Evolutionary conservation across 2,329 filamentous ascomycete genomes (phyloP), one percentile per base, ranked within the genome.

Genomic region (Hypoxylon sp.): DNA sequence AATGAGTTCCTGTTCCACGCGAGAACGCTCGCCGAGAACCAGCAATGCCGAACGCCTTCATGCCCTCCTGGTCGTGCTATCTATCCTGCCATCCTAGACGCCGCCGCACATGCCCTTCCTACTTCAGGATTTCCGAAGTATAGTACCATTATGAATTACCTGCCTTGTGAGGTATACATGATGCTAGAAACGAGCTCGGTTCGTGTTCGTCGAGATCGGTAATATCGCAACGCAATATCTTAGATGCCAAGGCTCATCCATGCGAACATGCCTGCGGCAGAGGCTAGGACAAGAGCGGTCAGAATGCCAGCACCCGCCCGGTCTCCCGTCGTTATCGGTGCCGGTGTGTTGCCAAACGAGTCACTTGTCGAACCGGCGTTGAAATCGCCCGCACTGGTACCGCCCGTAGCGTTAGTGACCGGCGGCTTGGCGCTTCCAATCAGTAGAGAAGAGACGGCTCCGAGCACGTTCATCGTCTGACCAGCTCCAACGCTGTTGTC

Each of bases 401-500:
- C 83, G 40, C 82, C 83, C 1, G 73, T 75, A 7, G 59, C 54
- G 2, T 73, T 74, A 0, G 79, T 80, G 11, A 76, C 68, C 0
- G 78, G 77, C 2, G 67, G 57, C 15, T 72, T 67, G 2, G 72
- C 70, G 3, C 67, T 57, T 19, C 69, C 65, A 32, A 81, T 73
- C 32, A 86, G 69, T 3, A 80, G 77, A 1, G 77, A 77, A 4
- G 78, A 77, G 12, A 85, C 75, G 3, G 83, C 77, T 17, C 78
- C 77, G 9, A 86, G 69, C 0, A 79, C 82, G 44, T 78, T 78
- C 75, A 87, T 83, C 62, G 82, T 75, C 67, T 87, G 81, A 6
- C 83, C 81, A 41, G 83, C 79, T 21, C 82, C 81, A 3, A 71
- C 76, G 50, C 75, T 79, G 31, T 79, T 78, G 56, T 85, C 81